Evolutionary conservation across 169 alveolate species (phyloP).

Genomic region (Perkinsus marinus): DNA sequence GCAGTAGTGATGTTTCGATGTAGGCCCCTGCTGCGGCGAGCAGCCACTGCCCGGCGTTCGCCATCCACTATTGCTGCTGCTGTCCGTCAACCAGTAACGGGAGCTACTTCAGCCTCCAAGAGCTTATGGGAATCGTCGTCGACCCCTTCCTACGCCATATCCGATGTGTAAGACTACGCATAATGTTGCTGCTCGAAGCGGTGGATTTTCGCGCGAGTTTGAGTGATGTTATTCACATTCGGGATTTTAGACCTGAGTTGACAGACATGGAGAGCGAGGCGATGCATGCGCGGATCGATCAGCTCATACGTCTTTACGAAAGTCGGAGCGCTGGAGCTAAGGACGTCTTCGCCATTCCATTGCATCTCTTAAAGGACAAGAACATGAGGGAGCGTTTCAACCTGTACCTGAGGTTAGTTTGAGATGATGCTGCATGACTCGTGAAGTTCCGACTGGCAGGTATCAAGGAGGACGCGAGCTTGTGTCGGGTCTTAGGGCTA

Average conservation of each 20-base stretch:
- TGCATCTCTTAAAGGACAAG: neutral
- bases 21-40: neutral
- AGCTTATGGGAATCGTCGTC: neutral
- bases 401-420: neutral
- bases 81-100: neutral
- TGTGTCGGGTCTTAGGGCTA: neutral
- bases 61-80: neutral
- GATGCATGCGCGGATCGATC: neutral
- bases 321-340: neutral
- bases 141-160: neutral
- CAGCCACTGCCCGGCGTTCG: neutral
- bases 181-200: neutral
- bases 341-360: neutral
- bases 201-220: neutral
- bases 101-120: neutral
- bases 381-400: neutral
- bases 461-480: neutral
- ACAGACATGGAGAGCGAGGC: neutral
- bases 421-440: no score
- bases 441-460: neutral
- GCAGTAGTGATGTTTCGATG: neutral
- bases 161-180: neutral
- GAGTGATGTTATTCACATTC: neutral
- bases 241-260: neutral
- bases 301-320: neutral